phyloP scores from a whole-genome alignment of 2,329 filamentous ascomycete species.

The Xylariaceae sp. region DNA sequence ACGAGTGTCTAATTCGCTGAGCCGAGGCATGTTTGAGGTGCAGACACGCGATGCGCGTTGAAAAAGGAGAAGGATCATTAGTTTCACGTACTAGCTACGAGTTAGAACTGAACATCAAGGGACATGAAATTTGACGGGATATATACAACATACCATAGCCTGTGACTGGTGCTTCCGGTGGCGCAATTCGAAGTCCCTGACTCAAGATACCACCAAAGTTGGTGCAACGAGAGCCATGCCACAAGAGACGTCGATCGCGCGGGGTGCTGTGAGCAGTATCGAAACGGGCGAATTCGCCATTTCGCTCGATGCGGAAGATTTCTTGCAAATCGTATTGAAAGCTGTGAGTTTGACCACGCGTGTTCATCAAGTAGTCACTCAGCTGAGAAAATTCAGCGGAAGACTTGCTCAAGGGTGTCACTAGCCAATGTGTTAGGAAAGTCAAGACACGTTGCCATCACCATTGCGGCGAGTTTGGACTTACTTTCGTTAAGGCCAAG shows the following conservation, averaged over 20 bases:
- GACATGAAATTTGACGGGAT: neutral
- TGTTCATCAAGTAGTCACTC: constrained; percentile 59
- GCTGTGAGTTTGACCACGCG: constrained; percentile 62
- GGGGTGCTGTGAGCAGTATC: constrained; percentile 46
- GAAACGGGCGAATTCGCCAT: constrained; percentile 67
- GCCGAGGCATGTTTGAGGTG: neutral
- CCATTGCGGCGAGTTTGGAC: neutral
- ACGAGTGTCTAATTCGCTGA: neutral
- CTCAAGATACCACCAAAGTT: constrained; percentile 85
- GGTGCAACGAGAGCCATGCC: constrained; percentile 79
- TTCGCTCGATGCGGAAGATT: constrained; percentile 77
- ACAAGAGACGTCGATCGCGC: constrained; percentile 68
- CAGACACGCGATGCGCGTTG: neutral
- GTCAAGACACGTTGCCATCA: neutral
- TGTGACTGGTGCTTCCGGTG: constrained; percentile 70
- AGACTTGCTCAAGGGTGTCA: constrained; percentile 58
- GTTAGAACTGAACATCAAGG: neutral
- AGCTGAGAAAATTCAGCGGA: constrained; percentile 62
- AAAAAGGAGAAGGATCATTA: neutral
- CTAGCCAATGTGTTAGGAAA: constrained; percentile 10
- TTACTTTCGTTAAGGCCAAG: constrained; percentile 64
- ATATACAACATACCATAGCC: constrained; percentile 37
- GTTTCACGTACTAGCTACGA: constrained; percentile 9
- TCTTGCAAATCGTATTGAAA: constrained; percentile 58
- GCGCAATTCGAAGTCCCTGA: constrained; percentile 85